Conservation (phyloP, 192 early-diverging fungal genomes). For the Podila horticola region DNA sequence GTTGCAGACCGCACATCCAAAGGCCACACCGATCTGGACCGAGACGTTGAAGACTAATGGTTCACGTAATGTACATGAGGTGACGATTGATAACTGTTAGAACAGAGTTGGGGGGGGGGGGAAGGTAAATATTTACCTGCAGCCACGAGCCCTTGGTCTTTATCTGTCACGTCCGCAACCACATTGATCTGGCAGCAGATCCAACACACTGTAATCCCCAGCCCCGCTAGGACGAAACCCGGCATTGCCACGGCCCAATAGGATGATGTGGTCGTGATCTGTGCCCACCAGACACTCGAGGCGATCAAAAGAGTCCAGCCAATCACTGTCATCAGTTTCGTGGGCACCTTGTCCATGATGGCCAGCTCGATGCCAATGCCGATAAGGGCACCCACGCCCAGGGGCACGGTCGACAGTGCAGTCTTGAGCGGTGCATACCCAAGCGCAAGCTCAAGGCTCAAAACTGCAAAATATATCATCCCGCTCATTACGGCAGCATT, state of each 20-base stretch:
- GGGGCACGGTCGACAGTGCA: neutral
- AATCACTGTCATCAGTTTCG: neutral
- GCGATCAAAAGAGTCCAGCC: constrained; percentile 3
- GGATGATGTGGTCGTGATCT: neutral
- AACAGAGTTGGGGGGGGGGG: too few relatives aligned
- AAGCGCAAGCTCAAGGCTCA: neutral
- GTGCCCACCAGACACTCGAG: constrained; percentile 2
- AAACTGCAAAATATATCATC: neutral
- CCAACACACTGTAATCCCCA: neutral
- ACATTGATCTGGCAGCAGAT: constrained; percentile 10
- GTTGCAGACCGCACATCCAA: constrained; percentile 43
- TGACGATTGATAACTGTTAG: too few relatives aligned
- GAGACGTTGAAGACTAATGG: constrained; percentile 23
- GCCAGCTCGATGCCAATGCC: neutral
- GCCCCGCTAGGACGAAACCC: neutral
- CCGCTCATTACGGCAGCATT: neutral
- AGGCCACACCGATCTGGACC: constrained; percentile 34
- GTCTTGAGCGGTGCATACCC: neutral
- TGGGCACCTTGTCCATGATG: neutral
- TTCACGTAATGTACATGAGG: too few relatives aligned
- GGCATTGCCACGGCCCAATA: constrained; percentile 11
- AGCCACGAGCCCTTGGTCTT: constrained; percentile 8
- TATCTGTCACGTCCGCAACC: neutral
- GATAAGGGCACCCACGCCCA: constrained; percentile 1
- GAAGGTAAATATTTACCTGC: neutral